Conservation (phyloP, 306 rosid species). For the Vicia villosa region DNA sequence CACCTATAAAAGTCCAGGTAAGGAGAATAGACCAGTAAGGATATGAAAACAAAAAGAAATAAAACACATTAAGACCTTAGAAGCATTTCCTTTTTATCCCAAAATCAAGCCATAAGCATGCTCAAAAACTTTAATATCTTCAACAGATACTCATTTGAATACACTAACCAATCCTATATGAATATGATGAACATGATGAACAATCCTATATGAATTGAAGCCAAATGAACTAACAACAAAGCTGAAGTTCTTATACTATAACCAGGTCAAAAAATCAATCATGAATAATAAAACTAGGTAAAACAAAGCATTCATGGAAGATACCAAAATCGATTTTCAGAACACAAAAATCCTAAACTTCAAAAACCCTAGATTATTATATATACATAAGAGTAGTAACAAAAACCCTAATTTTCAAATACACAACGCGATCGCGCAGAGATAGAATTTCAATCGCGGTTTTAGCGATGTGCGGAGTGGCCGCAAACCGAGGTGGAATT, state of each 20-base stretch:
- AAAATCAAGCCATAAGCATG: constrained; percentile 18
- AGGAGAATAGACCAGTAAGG: background rate
- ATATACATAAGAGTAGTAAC: background rate
- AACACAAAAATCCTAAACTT: background rate
- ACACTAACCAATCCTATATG: constrained; percentile 11
- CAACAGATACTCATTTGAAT: constrained; percentile 7
- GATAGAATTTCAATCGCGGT: too few relatives aligned
- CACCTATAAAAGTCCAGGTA: background rate
- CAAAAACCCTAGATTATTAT: background rate
- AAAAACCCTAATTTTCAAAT: too few relatives aligned
- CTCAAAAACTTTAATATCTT: background rate
- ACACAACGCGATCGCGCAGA: too few relatives aligned
- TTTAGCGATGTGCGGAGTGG: too few relatives aligned
- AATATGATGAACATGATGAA: too few relatives aligned
- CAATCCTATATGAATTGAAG: background rate
- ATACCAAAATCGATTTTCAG: background rate
- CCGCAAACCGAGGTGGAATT: too few relatives aligned
- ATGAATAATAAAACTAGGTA: background rate
- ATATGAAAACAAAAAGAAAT: too few relatives aligned
- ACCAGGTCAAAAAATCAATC: background rate
- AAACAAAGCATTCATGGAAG: background rate
- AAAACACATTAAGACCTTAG: background rate
- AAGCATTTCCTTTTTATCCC: constrained; percentile 6
- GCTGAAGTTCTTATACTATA: background rate
- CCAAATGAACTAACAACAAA: background rate